Percentiles rank a stretch among this genome's conserved stretches.
These are phyloP conservation scores for Cytospora paraplurivora DNA, from an alignment of 2,329 filamentous ascomycete species.

Conservation along the genomic window DNA sequence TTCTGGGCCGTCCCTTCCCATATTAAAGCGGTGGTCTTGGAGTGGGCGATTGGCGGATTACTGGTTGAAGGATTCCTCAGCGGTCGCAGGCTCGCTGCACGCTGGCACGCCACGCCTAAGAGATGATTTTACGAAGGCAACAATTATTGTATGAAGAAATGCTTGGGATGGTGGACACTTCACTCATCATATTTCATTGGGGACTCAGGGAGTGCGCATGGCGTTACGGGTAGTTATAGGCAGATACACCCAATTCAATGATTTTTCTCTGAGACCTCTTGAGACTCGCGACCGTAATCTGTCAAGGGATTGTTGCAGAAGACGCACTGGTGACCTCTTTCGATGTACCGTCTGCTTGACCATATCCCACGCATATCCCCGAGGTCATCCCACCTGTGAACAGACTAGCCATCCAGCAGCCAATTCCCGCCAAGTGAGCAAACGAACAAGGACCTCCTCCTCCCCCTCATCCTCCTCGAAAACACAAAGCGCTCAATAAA, in stretches of 20 bases:
- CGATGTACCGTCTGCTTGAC: neutral
- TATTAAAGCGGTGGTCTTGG: neutral
- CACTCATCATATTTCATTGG: slow-evolving; percentile 6
- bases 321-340: neutral
- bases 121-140: neutral
- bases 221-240: neutral
- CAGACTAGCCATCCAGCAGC: neutral
- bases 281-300: neutral
- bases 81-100: too few species aligned
- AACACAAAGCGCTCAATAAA: too few species aligned
- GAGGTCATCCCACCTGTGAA: neutral
- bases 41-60: neutral
- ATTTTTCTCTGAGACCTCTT: slow-evolving; percentile 6
- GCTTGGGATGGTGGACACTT: neutral
- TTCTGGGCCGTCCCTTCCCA: neutral
- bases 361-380: neutral
- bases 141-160: slow-evolving; percentile 4
- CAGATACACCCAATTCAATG: slow-evolving; percentile 23
- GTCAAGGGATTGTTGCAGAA: neutral
- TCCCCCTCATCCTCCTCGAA: neutral
- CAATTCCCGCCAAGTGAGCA: neutral
- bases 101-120: neutral
- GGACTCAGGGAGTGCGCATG: neutral
- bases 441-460: neutral
- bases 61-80: neutral